These are phyloP conservation scores for Setomelanomma holmii DNA, from an alignment of 2,329 filamentous ascomycete genomes.

Conservation along the genomic window DNA sequence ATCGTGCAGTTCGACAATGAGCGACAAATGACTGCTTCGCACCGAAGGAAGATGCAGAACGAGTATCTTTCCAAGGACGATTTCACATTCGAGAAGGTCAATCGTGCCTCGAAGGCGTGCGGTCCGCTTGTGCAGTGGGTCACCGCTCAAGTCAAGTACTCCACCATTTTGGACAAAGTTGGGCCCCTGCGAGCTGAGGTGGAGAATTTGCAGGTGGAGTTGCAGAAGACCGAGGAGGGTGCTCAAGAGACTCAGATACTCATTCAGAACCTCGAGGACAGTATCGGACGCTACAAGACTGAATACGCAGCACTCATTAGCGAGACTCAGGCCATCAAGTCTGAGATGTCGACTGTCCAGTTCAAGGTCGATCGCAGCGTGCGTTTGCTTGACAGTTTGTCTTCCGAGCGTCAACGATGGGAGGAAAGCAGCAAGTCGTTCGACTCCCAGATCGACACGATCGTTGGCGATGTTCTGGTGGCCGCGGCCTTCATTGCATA, in stretches of 20 bases:
- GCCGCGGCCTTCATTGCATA: constrained; percentile 98
- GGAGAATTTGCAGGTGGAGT: constrained; percentile 81
- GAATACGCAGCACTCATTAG: constrained; percentile 97
- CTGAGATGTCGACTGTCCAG: constrained; percentile 94
- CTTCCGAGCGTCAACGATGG: constrained; percentile 92
- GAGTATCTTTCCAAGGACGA: constrained; percentile 93
- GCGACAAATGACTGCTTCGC: constrained; percentile 84
- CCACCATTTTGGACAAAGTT: constrained; percentile 93
- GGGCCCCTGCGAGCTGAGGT: constrained; percentile 93
- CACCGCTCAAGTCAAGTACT: constrained; percentile 94
- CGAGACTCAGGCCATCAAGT: constrained; percentile 95
- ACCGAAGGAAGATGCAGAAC: constrained; percentile 87
- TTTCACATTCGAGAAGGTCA: constrained; percentile 95
- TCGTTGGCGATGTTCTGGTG: constrained; percentile 93
- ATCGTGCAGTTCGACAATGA: constrained; percentile 98
- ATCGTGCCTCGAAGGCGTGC: constrained; percentile 94
- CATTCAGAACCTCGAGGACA: constrained; percentile 82
- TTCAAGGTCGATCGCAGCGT: constrained; percentile 98
- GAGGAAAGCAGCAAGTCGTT: constrained; percentile 98
- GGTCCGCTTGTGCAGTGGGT: constrained; percentile 98
- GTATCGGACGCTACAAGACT: constrained; percentile 92
- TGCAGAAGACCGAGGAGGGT: constrained; percentile 90
- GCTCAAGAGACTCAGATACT: constrained; percentile 90
- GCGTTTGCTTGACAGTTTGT: constrained; percentile 89
- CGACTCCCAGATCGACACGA: constrained; percentile 94